Percentiles rank a stretch among this genome's conserved stretches.
These are phyloP conservation scores for Stachybotrys echinatus DNA, from an alignment of 2,329 filamentous ascomycete genomes.

Conservation along the genomic window DNA sequence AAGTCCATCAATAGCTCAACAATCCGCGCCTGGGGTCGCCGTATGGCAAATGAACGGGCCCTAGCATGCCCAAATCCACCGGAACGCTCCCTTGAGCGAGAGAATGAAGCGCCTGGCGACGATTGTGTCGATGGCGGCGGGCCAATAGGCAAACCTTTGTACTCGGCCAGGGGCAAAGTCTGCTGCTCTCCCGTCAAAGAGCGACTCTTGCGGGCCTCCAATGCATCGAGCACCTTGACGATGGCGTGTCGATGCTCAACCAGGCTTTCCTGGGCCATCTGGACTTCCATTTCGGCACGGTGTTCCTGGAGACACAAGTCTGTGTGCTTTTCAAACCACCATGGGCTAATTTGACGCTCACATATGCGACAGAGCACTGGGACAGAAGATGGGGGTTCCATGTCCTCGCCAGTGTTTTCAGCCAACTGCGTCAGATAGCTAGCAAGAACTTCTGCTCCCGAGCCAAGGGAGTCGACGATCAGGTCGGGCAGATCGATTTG, in stretches of 20 bases:
- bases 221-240: conserved; percentile 87
- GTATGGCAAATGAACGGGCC: conserved; percentile 83
- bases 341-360: conserved; percentile 92
- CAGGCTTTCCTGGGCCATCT: conserved; percentile 88
- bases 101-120: conserved; percentile 66
- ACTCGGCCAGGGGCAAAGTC: conserved; percentile 61
- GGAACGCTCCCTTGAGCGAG: conserved; percentile 67
- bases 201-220: conserved; percentile 73
- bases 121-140: conserved; percentile 66
- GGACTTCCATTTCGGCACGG: conserved; percentile 94
- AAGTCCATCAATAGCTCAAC: conserved; percentile 92
- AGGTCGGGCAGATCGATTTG: conserved; percentile 89
- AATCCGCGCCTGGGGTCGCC: conserved; percentile 84
- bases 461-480: conserved; percentile 88
- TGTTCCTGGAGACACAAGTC: conserved; percentile 95
- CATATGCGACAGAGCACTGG: conserved; percentile 95
- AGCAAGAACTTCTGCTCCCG: conserved; percentile 89
- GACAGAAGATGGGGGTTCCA: conserved; percentile 71
- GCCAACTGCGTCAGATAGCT: conserved; percentile 88
- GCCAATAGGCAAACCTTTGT: conserved; percentile 83
- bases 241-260: conserved; percentile 91
- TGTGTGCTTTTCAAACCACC: conserved; percentile 99
- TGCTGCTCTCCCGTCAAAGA: conserved; percentile 51
- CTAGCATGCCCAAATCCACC: conserved; percentile 74
- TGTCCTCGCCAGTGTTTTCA: conserved; percentile 73